A percentile compares a stretch with the other conserved stretches of the same genome.
Evolutionary conservation across 495 filamentous ascomycete genomes (phyloP).

Genomic region (Penicillium salamii): DNA sequence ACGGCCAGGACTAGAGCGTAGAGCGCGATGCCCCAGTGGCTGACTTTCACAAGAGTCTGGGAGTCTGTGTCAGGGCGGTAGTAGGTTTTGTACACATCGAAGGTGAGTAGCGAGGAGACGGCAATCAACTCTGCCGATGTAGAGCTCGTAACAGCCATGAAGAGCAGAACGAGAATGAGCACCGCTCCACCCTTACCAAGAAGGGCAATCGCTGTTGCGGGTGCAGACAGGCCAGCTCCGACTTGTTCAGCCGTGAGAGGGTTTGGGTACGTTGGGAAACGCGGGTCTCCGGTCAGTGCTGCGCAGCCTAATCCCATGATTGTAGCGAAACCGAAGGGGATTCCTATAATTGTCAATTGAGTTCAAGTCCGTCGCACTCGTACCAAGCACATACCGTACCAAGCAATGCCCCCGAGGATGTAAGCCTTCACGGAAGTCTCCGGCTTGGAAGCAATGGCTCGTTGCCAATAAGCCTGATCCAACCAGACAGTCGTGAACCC

Average conservation of each 20-base stretch:
- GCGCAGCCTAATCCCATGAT: slow-evolving; percentile 46
- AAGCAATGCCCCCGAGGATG: slow-evolving; percentile 48
- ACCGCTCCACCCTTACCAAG: slow-evolving; percentile 48
- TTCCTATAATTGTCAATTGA: slow-evolving; percentile 8
- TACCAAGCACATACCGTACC: slow-evolving; percentile 41
- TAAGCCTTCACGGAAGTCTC: slow-evolving; percentile 46
- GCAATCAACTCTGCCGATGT: slow-evolving; percentile 53
- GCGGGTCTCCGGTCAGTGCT: slow-evolving; percentile 43
- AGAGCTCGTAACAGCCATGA: slow-evolving; percentile 52
- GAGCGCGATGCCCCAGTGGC: slow-evolving; percentile 43
- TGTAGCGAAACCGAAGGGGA: slow-evolving; percentile 51
- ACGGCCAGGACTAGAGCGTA: slow-evolving; percentile 48
- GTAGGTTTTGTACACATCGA: slow-evolving; percentile 56
- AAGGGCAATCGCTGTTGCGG: slow-evolving; percentile 46
- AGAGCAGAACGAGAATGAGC: slow-evolving; percentile 47
- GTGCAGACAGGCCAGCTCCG: slow-evolving; percentile 42
- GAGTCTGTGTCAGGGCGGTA: slow-evolving; percentile 43
- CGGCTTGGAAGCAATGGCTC: slow-evolving; percentile 47
- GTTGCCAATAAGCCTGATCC: slow-evolving; percentile 49
- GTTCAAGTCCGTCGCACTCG: too few relatives aligned
- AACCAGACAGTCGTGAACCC: slow-evolving; percentile 40
- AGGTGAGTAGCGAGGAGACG: slow-evolving; percentile 52
- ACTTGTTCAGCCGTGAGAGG: slow-evolving; percentile 42
- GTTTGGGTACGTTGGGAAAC: slow-evolving; percentile 54
- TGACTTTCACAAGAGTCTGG: slow-evolving; percentile 42